Evolutionary conservation across 352 stramenopile genomes (phyloP).

Genomic region (Phytophthora syringae): DNA sequence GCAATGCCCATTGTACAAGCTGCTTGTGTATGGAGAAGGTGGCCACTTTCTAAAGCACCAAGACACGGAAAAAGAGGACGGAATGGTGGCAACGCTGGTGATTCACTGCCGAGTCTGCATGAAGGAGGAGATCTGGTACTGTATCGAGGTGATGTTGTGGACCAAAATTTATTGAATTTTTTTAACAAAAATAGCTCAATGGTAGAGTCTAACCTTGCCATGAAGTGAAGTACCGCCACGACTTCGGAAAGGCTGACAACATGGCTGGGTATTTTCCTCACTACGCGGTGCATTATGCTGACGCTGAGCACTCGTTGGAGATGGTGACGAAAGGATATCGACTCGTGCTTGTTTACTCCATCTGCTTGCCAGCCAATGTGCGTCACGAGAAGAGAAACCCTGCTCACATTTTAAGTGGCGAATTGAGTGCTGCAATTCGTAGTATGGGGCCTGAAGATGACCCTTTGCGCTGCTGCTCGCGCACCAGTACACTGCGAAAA

Average conservation of each 20-base stretch:
- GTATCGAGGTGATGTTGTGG: slow-evolving; percentile 5
- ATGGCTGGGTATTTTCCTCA: slow-evolving; percentile 6
- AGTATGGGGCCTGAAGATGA: too few species aligned
- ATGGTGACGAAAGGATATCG: slow-evolving; percentile 23
- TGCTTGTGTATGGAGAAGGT: slow-evolving; percentile 48
- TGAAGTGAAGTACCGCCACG: neutral
- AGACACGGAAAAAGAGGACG: slow-evolving; percentile 56
- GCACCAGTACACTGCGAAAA: too few species aligned
- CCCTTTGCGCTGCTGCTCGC: too few species aligned
- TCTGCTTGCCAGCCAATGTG: slow-evolving; percentile 22
- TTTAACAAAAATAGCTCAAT: too few species aligned
- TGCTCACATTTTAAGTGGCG: too few species aligned
- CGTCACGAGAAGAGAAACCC: too few species aligned
- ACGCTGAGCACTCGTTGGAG: slow-evolving; percentile 24
- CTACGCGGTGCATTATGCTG: slow-evolving; percentile 32
- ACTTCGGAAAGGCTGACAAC: slow-evolving; percentile 1
- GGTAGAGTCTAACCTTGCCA: too few species aligned
- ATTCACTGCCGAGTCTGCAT: slow-evolving; percentile 35
- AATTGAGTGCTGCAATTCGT: too few species aligned
- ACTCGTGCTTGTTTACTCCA: slow-evolving; percentile 26
- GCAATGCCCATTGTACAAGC: slow-evolving; percentile 40
- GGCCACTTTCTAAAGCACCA: slow-evolving; percentile 49
- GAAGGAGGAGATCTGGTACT: slow-evolving; percentile 12
- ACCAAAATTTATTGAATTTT: too few species aligned
- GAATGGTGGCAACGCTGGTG: slow-evolving; percentile 54